Evolutionary conservation across 2,329 filamentous ascomycete genomes (phyloP).

Genomic region (Colletotrichum limetticola): DNA sequence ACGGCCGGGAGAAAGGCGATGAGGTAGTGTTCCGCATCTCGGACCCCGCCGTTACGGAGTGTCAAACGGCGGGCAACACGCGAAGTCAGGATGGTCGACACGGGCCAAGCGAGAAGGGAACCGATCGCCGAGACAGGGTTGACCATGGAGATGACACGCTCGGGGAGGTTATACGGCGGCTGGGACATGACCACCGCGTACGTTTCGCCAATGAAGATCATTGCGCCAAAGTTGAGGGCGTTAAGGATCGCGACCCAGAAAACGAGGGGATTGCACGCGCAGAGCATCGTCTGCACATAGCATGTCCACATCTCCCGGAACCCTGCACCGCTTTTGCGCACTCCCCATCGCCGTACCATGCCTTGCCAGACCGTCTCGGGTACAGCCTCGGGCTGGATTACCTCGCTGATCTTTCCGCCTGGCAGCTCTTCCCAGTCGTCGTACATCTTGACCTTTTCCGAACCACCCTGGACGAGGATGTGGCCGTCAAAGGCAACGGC

Average conservation of each 20-base stretch:
- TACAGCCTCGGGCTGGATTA: constrained; percentile 7
- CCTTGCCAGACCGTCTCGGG: constrained; percentile 22
- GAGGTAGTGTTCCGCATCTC: constrained; percentile 42
- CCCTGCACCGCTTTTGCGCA: constrained; percentile 25
- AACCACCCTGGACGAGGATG: constrained; percentile 48
- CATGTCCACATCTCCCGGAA: constrained; percentile 34
- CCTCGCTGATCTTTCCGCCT: not conserved
- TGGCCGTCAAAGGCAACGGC: constrained; percentile 53
- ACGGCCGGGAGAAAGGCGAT: constrained; percentile 39
- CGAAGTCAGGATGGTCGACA: constrained; percentile 35
- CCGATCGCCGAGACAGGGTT: constrained; percentile 25
- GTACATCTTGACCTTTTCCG: constrained; percentile 51
- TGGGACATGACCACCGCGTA: constrained; percentile 35
- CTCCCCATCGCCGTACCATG: constrained; percentile 17
- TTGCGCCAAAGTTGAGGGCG: constrained; percentile 39
- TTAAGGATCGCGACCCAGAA: constrained; percentile 41
- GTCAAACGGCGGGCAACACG: constrained; percentile 39
- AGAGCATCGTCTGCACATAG: constrained; percentile 39
- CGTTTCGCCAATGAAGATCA: constrained; percentile 39
- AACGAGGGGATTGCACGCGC: constrained; percentile 41
- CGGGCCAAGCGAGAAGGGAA: constrained; percentile 35
- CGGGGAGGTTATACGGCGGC: constrained; percentile 34
- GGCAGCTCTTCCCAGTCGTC: constrained; percentile 43
- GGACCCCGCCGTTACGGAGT: constrained; percentile 38
- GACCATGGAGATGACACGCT: constrained; percentile 30